A percentile compares a stretch with the other conserved stretches of the same genome.
These are phyloP conservation scores for Sugiyamaella lignohabitans DNA, from an alignment of 805 yeast genomes.

Conservation along the genomic window DNA sequence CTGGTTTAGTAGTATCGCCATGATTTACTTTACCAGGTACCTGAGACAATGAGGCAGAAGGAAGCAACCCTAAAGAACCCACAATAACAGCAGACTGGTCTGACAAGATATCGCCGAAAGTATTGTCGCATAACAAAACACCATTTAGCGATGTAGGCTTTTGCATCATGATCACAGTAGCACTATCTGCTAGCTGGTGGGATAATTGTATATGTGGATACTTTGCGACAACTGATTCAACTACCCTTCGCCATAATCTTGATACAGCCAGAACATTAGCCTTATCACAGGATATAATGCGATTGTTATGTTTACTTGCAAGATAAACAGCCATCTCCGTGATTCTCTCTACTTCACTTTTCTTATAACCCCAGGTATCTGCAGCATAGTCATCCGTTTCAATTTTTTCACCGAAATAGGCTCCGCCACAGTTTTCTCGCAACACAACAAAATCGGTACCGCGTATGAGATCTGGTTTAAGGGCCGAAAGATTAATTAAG, in stretches of 20 bases:
- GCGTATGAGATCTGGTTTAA: conserved; percentile 66
- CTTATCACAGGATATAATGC: conserved; percentile 87
- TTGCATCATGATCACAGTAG: conserved; percentile 92
- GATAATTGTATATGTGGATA: conserved; percentile 79
- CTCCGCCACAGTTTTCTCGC: conserved; percentile 91
- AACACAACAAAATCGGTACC: conserved; percentile 86
- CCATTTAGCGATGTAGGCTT: conserved; percentile 87
- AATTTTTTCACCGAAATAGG: conserved; percentile 89
- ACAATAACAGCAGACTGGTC: conserved; percentile 97
- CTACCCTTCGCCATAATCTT: conserved; percentile 90
- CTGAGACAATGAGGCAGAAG: conserved; percentile 92
- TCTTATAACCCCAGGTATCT: conserved; percentile 86
- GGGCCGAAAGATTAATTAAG: conserved; percentile 71
- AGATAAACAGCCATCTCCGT: conserved; percentile 94
- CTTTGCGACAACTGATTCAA: conserved; percentile 73
- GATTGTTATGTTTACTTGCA: conserved; percentile 63
- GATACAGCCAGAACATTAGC: conserved; percentile 94
- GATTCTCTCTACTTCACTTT: conserved; percentile 84
- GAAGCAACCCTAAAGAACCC: conserved; percentile 88
- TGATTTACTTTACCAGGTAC: conserved; percentile 86
- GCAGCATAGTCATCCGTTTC: conserved; percentile 76
- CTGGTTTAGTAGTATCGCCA: conserved; percentile 72
- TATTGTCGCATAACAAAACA: conserved; percentile 80
- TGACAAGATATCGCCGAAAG: conserved; percentile 95
- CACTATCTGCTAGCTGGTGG: conserved; percentile 96